A percentile compares a stretch with the other conserved stretches of the same genome.
Conservation (phyloP, 2,329 filamentous ascomycete genomes). For the Zalaria obscura region DNA sequence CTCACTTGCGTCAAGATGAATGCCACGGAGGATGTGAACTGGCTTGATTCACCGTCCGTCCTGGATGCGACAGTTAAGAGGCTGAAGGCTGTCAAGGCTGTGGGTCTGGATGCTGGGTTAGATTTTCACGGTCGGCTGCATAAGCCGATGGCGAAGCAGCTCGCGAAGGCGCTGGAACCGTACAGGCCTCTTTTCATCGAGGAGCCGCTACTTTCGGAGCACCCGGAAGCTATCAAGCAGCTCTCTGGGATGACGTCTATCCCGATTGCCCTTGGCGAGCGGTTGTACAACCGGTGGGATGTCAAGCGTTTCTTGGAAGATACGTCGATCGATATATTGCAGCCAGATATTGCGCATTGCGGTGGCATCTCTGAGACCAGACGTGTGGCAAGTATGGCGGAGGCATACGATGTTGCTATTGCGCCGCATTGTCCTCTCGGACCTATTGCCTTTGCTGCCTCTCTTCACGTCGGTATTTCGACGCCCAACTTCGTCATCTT, state of each 20-base stretch:
- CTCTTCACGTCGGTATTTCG: slow-evolving; percentile 49
- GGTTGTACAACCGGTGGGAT: slow-evolving; percentile 60
- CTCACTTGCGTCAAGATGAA: slow-evolving; percentile 67
- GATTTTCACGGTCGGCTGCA: slow-evolving; percentile 70
- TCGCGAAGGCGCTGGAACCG: slow-evolving; percentile 52
- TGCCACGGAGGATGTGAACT: slow-evolving; percentile 59
- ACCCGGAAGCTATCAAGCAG: slow-evolving; percentile 50
- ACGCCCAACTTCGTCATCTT: slow-evolving; percentile 57
- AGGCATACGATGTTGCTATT: slow-evolving; percentile 54
- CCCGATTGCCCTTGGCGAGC: slow-evolving; percentile 59
- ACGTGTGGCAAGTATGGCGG: slow-evolving; percentile 55
- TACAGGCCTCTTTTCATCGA: slow-evolving; percentile 63
- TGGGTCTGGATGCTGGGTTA: slow-evolving; percentile 59
- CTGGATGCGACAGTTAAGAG: slow-evolving; percentile 52
- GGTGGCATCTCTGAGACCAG: slow-evolving; percentile 60
- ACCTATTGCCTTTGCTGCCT: slow-evolving; percentile 58
- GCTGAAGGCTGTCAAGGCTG: slow-evolving; percentile 51
- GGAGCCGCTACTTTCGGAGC: slow-evolving; percentile 57
- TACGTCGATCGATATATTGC: slow-evolving; percentile 54
- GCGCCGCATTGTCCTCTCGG: slow-evolving; percentile 64
- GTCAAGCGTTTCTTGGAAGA: slow-evolving; percentile 58
- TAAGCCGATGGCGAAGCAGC: slow-evolving; percentile 68
- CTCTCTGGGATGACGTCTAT: slow-evolving; percentile 41
- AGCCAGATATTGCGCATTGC: slow-evolving; percentile 58
- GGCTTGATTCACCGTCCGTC: slow-evolving; percentile 56